phyloP scores from a whole-genome alignment of 1,284 basidiomycete genomes.

The Pseudozyma sp. region DNA sequence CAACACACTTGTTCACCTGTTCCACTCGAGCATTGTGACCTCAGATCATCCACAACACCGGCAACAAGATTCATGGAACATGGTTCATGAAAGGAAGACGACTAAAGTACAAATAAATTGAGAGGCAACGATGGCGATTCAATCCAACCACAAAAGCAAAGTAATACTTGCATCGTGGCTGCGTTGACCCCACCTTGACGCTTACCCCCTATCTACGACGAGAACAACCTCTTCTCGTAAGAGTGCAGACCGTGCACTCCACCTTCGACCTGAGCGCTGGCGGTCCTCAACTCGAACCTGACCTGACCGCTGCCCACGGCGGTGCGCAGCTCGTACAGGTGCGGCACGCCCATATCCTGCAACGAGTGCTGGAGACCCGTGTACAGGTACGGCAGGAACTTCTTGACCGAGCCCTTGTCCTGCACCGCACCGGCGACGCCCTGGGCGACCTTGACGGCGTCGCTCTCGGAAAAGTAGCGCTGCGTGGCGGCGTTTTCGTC shows the following conservation, averaged over 20 bases:
- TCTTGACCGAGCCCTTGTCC: conserved; percentile 91
- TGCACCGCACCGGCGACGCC: conserved; percentile 96
- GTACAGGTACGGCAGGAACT: conserved; percentile 89
- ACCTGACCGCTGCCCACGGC: conserved; percentile 78
- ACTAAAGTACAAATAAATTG: no score
- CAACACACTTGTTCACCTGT: background rate
- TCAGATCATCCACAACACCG: background rate
- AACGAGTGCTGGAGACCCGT: conserved; percentile 94
- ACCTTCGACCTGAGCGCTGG: conserved; percentile 94
- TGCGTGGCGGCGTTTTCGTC: conserved; percentile 89
- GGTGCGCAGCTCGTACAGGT: conserved; percentile 75
- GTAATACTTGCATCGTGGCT: background rate
- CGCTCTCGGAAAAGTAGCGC: conserved; percentile 95
- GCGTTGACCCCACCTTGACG: no score
- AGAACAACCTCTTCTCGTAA: conserved; percentile 76
- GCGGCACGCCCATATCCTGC: conserved; percentile 89
- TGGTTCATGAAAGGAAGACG: no score
- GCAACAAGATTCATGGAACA: background rate
- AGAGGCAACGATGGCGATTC: no score
- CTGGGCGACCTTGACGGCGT: conserved; percentile 90
- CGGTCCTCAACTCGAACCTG: conserved; percentile 92
- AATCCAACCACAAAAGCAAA: background rate
- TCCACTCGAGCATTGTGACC: no score
- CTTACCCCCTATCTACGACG: conserved; percentile 25
- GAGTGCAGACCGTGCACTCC: conserved; percentile 82